Percentiles rank a stretch among this genome's conserved stretches.
Evolutionary conservation across 805 yeast species (phyloP).

Genomic region (Candida silvatica): DNA sequence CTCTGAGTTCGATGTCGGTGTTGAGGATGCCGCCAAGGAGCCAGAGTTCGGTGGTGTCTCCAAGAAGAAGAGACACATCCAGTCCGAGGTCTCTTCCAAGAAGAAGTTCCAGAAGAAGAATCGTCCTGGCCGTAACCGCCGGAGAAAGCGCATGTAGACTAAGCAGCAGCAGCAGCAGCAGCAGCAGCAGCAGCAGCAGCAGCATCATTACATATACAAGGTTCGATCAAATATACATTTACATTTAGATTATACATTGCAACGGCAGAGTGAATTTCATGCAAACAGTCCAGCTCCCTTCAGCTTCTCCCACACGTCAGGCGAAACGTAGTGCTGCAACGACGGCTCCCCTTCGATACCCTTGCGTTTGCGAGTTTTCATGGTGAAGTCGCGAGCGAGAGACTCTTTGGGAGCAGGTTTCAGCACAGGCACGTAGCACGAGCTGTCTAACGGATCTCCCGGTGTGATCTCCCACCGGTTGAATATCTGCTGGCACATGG

Average conservation of each 20-base stretch:
- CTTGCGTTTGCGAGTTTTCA: conserved; percentile 84
- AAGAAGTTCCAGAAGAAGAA: conserved; percentile 29
- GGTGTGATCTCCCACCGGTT: conserved; percentile 73
- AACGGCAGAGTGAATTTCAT: too few relatives aligned
- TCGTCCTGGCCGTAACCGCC: conserved; percentile 53
- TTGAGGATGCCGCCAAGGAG: conserved; percentile 78
- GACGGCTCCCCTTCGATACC: conserved; percentile 73
- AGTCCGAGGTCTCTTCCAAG: conserved; percentile 27
- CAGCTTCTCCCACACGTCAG: conserved; percentile 45
- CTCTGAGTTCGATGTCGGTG: conserved; percentile 82
- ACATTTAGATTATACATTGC: too few relatives aligned
- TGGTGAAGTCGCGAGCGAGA: conserved; percentile 79
- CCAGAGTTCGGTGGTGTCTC: conserved; percentile 19
- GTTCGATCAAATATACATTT: too few relatives aligned
- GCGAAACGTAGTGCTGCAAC: conserved; percentile 58
- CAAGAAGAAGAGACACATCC: conserved; percentile 48
- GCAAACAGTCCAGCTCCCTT: conserved; percentile 21
- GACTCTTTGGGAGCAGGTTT: conserved; percentile 65
- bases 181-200: too few relatives aligned
- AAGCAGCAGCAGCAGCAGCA: too few relatives aligned
- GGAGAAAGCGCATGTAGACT: conserved; percentile 16
- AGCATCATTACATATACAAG: too few relatives aligned
- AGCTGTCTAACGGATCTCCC: conserved; percentile 81
- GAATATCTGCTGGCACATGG: conserved; percentile 59
- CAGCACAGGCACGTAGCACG: conserved; percentile 54